Evolutionary conservation across 192 early-diverging fungal genomes (phyloP), one percentile per base, ranked within the genome.

Genomic region (Phycomyces blakesleeanus): DNA sequence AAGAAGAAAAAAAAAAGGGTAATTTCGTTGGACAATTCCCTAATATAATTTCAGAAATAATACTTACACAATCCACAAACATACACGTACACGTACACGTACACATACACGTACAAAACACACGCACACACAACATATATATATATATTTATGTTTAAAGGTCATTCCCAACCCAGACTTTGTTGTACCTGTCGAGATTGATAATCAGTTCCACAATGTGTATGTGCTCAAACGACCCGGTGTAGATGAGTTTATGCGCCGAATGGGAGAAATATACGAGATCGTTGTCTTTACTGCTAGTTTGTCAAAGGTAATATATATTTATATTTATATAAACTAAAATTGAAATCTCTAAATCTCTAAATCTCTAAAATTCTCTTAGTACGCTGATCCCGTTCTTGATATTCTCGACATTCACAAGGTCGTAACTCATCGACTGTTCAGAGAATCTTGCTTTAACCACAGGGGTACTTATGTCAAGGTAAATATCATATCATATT

Each of bases 341-440:
- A n/a, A n/a, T n/a, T n/a, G n/a, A n/a, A n/a, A n/a, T n/a, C n/a
- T n/a, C n/a, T n/a, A n/a, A n/a, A n/a, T n/a, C n/a, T n/a, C n/a
- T n/a, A n/a, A n/a, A n/a, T n/a, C n/a, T n/a, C n/a, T n/a, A n/a
- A n/a, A n/a, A n/a, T n/a, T n/a, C n/a, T n/a, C n/a, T n/a, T 65
- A 97, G 92, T 99, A 99, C 69, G 97, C 97, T 21, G 95, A 99
- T 74, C 94, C 95, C n/a, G 94, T 97, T 11, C 76, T 99, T 29
- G 95, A 99, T 66, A 87, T 89, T 71, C 76, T 99, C 41, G 97
- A 99, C 80, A 79, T 81, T 57, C 81, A 83, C 61, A 74, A 79
- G 54, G 93, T 93, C 7, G 87, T 99, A 9, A 89, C 88, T 59
- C 95, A 97, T 74, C 83, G 97, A 52, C 76, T 99, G 42, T 99